Evolutionary conservation across 148 eudicot species (phyloP), one percentile per base, ranked within the genome.

Genomic region (Silene uniflora): DNA sequence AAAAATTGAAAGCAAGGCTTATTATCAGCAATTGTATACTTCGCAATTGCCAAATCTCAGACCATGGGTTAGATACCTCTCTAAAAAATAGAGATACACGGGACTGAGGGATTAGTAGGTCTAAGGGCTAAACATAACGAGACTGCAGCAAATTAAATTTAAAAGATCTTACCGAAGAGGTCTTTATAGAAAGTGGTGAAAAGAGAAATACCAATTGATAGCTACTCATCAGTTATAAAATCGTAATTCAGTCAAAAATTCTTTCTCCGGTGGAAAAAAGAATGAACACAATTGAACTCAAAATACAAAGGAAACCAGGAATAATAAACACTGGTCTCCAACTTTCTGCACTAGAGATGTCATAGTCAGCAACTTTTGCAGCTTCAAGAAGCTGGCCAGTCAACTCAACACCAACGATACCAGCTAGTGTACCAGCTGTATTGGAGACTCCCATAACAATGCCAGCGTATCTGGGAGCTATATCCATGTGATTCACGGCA

Each of bases 401-500:
- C 8, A 93, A 83, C 77, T 86, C 91, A 46, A 91, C 98, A 54
- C 98, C 98, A 62, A 93, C 87, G 54, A 93, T 87, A 22, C 98
- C 98, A 73, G 98, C 98, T 69, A 93, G 81, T 11, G 98, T 93
- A 49, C 98, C 98, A 13, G 98, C 98, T 62, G 98, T 93, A 74
- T 93, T 93, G 4, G 98, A 93, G 72, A 93, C 92, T 74, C 98
- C 98, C 97, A 93, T 93, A 14, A 93, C 93, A 54, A 93, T 93
- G 18, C 98, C 98, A 55, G 98, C 98, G 76, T 88, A 93, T 72
- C 97, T 86, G 1, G 98, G 98, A 78, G 98, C 98, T 80, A 93
- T 85, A 77, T 93, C 98, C 98, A 93, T 93, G 81, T 93, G 98
- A 82, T 93, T 93, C 61, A 93, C 94, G 0, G 98, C 98, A 90